Percentiles rank a stretch among this genome's conserved stretches.
These are phyloP conservation scores for Spinacia oleracea DNA, from an alignment of 179 eudicot species.

Conservation along the genomic window DNA sequence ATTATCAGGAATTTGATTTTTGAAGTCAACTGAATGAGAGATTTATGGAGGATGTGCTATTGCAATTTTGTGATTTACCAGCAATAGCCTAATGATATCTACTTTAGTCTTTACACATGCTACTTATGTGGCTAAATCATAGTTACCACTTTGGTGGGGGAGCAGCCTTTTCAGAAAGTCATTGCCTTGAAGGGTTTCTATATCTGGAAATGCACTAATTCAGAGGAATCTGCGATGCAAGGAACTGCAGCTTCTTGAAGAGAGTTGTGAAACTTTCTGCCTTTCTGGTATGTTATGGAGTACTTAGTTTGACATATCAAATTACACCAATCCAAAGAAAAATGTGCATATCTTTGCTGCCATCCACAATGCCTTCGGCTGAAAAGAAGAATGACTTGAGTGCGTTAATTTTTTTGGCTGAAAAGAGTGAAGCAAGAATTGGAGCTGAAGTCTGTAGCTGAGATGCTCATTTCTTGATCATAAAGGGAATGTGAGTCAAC, in stretches of 20 bases:
- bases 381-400: conserved; percentile 6
- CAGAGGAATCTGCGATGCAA: not conserved
- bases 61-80: conserved; percentile 12
- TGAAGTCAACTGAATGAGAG: conserved; percentile 35
- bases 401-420: not conserved
- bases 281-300: not conserved
- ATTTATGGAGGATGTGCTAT: not conserved
- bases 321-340: not conserved
- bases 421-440: not conserved
- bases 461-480: not conserved
- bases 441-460: conserved; percentile 7
- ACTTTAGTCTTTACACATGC: not conserved
- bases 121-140: not conserved
- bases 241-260: not conserved
- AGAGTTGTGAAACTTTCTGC: not conserved
- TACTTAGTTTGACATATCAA: not conserved
- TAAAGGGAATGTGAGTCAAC: not conserved
- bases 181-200: not conserved
- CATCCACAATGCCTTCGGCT: not conserved
- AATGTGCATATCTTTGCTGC: not conserved
- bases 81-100: conserved; percentile 8
- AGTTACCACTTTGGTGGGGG: not conserved
- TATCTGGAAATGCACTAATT: not conserved
- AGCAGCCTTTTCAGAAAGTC: not conserved
- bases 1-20: conserved; percentile 43